These are phyloP conservation scores for Hyphopichia khmerensis DNA, from an alignment of 1,139 yeast species.

Conservation along the genomic window DNA sequence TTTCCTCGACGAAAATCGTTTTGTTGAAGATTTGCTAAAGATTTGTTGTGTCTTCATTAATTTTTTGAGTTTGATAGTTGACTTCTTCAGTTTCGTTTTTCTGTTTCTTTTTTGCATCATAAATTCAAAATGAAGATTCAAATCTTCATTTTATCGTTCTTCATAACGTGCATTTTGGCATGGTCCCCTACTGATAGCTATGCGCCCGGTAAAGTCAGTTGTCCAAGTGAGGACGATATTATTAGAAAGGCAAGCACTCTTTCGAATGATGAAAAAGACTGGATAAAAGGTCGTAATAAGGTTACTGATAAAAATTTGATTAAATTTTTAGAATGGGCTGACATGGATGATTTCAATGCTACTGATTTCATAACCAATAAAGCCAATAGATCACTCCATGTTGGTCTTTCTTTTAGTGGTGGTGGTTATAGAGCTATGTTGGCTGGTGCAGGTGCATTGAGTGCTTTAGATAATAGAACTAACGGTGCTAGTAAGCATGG, in stretches of 20 bases:
- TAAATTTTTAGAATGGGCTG: slow-evolving; percentile 58
- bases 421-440: slow-evolving; percentile 52
- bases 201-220: slow-evolving; percentile 63
- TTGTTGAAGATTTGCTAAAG: too few species aligned
- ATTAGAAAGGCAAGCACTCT: slow-evolving; percentile 27
- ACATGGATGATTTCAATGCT: slow-evolving; percentile 64
- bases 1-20: too few species aligned
- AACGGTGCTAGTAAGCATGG: slow-evolving; percentile 42
- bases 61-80: background rate
- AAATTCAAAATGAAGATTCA: background rate
- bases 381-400: slow-evolving; percentile 30
- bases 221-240: slow-evolving; percentile 41
- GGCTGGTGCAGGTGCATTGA: slow-evolving; percentile 43
- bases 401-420: slow-evolving; percentile 46
- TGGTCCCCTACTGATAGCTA: slow-evolving; percentile 66
- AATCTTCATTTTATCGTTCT: background rate
- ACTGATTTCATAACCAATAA: slow-evolving; percentile 42
- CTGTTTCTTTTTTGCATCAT: background rate
- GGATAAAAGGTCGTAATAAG: slow-evolving; percentile 54
- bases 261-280: slow-evolving; percentile 37
- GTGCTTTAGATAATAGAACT: slow-evolving; percentile 36
- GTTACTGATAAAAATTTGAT: slow-evolving; percentile 56
- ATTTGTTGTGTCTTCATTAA: background rate
- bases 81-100: too few species aligned
- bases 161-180: slow-evolving; percentile 21